Conservation (phyloP, 768 basidiomycete species). For the Russula lepida region DNA sequence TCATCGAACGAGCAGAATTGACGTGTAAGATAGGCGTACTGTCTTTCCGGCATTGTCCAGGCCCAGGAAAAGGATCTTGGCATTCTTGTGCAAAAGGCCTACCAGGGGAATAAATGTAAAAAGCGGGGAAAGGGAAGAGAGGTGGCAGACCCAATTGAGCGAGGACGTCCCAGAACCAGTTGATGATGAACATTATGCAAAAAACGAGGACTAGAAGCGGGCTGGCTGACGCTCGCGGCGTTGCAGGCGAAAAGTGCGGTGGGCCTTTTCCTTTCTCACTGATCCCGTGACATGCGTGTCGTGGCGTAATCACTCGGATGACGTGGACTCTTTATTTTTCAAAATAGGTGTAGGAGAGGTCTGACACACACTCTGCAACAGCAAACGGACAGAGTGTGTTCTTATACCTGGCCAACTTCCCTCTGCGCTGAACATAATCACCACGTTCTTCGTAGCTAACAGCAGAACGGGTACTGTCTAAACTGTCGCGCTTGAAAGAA, state of each 20-base stretch:
- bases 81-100: slow-evolving; percentile 96
- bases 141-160: slow-evolving; percentile 70
- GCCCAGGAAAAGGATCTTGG: slow-evolving; percentile 98
- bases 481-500: slow-evolving; percentile 42
- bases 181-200: slow-evolving; percentile 65
- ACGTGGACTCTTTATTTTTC: background rate
- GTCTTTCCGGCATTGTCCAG: slow-evolving; percentile 99
- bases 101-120: background rate
- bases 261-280: background rate
- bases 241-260: slow-evolving; percentile 1
- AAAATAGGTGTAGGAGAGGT: slow-evolving; percentile 47
- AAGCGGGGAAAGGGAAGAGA: background rate
- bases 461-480: slow-evolving; percentile 67
- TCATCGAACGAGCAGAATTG: background rate
- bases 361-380: slow-evolving; percentile 43
- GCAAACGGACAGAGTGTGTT: slow-evolving; percentile 46
- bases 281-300: slow-evolving; percentile 2
- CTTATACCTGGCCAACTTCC: slow-evolving; percentile 46
- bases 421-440: slow-evolving; percentile 66
- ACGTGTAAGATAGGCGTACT: slow-evolving; percentile 37
- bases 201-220: slow-evolving; percentile 28
- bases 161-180: slow-evolving; percentile 97
- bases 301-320: background rate
- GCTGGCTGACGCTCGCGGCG: background rate
- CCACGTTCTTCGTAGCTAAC: slow-evolving; percentile 42